Evolutionary conservation across 2,329 filamentous ascomycete genomes (phyloP).

Genomic region (Onygena corvina): DNA sequence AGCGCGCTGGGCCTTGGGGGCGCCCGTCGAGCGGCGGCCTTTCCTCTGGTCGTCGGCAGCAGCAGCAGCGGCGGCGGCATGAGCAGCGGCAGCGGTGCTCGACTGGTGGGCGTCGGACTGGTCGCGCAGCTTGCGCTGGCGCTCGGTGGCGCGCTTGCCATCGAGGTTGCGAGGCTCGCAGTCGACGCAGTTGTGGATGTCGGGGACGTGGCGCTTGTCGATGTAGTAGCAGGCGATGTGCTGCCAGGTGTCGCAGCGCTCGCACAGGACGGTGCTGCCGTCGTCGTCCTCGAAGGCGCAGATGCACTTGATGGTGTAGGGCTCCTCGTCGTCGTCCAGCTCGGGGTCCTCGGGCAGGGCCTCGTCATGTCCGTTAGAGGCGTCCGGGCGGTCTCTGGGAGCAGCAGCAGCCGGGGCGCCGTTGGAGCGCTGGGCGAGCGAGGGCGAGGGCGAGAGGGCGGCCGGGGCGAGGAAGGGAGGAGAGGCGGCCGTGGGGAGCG

Average conservation of each 20-base stretch:
- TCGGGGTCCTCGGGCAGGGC: too few species aligned
- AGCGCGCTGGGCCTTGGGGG: conserved; percentile 71
- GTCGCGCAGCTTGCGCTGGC: conserved; percentile 52
- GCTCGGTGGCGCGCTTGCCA: conserved; percentile 59
- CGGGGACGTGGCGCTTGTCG: conserved; percentile 53
- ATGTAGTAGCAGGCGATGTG: conserved; percentile 97
- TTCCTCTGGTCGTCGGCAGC: conserved; percentile 54
- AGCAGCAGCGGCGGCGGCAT: too few species aligned
- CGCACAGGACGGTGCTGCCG: conserved; percentile 93
- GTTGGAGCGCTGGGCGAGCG: conserved; percentile 32
- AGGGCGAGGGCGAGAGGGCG: conserved; percentile 32
- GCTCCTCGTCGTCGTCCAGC: conserved; percentile 34
- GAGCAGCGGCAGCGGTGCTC: too few species aligned
- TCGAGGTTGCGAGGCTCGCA: conserved; percentile 72
- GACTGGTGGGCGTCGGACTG: conserved; percentile 36
- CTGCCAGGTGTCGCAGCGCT: conserved; percentile 93
- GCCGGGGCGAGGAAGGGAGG: conserved; percentile 33
- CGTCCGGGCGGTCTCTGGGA: conserved; percentile 31
- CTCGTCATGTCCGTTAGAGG: conserved; percentile 31
- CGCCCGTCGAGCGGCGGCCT: conserved; percentile 58
- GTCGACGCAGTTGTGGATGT: conserved; percentile 75
- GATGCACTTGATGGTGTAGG: conserved; percentile 94
- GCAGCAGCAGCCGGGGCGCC: conserved; percentile 33
- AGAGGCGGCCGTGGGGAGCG: conserved; percentile 37
- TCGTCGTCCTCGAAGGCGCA: conserved; percentile 90